Evolutionary conservation across 257 asterid species (phyloP), one percentile per base, ranked within the genome.

Genomic region (Phtheirospermum japonicum): DNA sequence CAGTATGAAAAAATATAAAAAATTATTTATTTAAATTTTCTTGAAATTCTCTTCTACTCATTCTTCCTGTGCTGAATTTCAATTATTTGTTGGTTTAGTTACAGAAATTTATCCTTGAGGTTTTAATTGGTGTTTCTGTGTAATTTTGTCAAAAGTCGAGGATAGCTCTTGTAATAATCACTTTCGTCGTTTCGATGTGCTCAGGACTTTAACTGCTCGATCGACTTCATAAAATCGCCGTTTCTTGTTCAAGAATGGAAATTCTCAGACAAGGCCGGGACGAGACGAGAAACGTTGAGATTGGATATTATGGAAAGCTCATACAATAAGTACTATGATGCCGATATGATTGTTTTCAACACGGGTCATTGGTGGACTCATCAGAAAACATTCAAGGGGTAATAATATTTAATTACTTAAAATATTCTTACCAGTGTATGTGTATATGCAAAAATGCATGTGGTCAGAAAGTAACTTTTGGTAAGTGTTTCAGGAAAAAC

Each of bases 361-460:
- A 83, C 94, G 4, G 95, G 95, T 9, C 90, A 86, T 48, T 83
- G 95, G 90, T 83, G 90, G 95, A 86, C 90, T 67, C 95, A 81
- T 70, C 77, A 75, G 37, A 86, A 83, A 36, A 79, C 84, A 12
- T 55, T 45, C 6, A 53, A 71, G 66, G 74, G 87, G 88, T 83
- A 73, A 16, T 7, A n/a, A 30, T 23, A 10, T 9, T 23, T 5
- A 9, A 4, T 20, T 23, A 50, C 32, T 52, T 52, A 9, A 14
- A 5, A 4, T 28, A 18, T 50, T 18, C 32, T 23, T 9, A 10
- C 13, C 57, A n/a, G n/a, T n/a, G n/a, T n/a, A n/a, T n/a, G n/a
- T n/a, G n/a, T n/a, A n/a, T n/a, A n/a, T n/a, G n/a, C n/a, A n/a
- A n/a, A n/a, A n/a, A n/a, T n/a, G n/a, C n/a, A n/a, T n/a, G n/a